A percentile compares a stretch with the other conserved stretches of the same genome.
These are phyloP conservation scores for Coemansia sp. DNA, from an alignment of 192 early-diverging fungal genomes.

Conservation along the genomic window DNA sequence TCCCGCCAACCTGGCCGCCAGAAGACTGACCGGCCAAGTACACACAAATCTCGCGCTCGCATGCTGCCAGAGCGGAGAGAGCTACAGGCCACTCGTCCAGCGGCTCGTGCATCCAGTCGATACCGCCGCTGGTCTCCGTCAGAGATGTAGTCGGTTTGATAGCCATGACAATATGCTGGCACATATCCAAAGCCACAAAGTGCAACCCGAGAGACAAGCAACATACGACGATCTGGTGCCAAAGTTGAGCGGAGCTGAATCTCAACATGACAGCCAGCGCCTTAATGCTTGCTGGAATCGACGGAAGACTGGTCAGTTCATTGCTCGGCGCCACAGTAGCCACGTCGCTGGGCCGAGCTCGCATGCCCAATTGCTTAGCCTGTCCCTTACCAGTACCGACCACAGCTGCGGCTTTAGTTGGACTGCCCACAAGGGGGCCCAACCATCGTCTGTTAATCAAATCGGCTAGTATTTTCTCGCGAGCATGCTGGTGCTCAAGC, in stretches of 20 bases:
- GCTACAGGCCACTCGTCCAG: constrained; percentile 16
- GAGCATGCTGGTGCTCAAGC: constrained; percentile 23
- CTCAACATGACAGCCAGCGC: constrained; percentile 34
- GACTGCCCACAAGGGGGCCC: neutral
- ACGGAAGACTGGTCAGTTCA: constrained; percentile 18
- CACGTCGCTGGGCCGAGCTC: neutral
- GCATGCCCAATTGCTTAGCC: neutral
- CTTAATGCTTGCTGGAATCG: constrained; percentile 19
- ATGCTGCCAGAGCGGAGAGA: constrained; percentile 17
- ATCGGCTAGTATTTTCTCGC: constrained; percentile 37
- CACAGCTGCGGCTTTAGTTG: neutral
- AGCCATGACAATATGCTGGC: constrained; percentile 23
- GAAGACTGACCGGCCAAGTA: constrained; percentile 7
- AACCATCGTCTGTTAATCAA: constrained; percentile 44
- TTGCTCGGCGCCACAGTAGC: neutral
- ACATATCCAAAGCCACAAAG: constrained; percentile 34
- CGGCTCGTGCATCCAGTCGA: neutral
- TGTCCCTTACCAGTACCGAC: constrained; percentile 10
- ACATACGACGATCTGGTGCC: constrained; percentile 7
- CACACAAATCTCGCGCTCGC: constrained; percentile 22
- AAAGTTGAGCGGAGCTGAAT: constrained; percentile 22
- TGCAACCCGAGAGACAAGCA: constrained; percentile 15
- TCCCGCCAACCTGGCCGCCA: neutral
- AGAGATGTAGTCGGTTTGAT: neutral
- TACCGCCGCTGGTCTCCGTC: neutral